Conservation (phyloP, 176 grass and related monocot genomes). For the Puccinellia tenuiflora region DNA sequence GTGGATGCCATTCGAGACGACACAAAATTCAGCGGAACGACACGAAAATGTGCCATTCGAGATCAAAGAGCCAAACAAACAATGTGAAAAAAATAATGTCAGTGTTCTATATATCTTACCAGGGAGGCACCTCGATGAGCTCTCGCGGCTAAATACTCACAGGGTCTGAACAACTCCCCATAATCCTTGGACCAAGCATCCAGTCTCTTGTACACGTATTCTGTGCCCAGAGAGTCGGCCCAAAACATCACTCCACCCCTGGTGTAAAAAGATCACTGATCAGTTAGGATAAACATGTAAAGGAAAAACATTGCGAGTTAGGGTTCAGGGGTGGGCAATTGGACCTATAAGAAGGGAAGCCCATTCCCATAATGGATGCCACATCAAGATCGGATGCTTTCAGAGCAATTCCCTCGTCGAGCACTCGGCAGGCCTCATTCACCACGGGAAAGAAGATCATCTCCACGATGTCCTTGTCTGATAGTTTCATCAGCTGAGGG, state of each 20-base stretch:
- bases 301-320: not conserved
- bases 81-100: not conserved
- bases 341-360: constrained; percentile 87
- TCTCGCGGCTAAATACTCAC: constrained; percentile 40
- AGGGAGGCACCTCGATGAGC: constrained; percentile 38
- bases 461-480: constrained; percentile 66
- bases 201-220: constrained; percentile 45
- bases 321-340: not conserved
- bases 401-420: constrained; percentile 71
- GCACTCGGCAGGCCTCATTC: constrained; percentile 82
- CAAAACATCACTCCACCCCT: constrained; percentile 76
- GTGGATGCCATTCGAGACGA: not conserved
- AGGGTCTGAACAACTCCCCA: constrained; percentile 59
- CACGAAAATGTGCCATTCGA: not conserved
- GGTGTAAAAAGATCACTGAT: not conserved
- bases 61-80: not conserved
- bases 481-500: constrained; percentile 61
- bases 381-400: constrained; percentile 88
- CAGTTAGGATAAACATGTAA: not conserved
- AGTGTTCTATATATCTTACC: constrained; percentile 30
- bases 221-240: constrained; percentile 42
- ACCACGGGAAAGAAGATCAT: constrained; percentile 79
- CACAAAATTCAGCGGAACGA: not conserved
- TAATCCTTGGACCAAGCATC: constrained; percentile 45
- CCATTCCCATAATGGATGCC: constrained; percentile 80